Evolutionary conservation across 2,329 filamentous ascomycete genomes (phyloP), one percentile per base, ranked within the genome.

Genomic region (Botrytis squamosa): DNA sequence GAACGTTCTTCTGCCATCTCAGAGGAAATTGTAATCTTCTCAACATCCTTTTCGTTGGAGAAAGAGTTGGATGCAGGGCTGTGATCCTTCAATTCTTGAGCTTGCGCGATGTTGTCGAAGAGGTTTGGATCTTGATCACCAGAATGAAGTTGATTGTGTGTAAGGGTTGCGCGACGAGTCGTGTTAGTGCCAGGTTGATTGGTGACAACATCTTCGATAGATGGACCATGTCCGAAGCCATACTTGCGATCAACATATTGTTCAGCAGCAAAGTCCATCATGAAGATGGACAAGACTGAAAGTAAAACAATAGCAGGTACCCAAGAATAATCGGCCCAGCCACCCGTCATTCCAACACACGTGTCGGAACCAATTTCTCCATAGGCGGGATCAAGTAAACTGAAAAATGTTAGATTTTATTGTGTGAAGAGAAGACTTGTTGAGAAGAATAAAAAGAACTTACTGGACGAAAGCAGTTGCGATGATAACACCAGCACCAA

Each of bases 401-500:
- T 86, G 49, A 64, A 85, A 82, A 10, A 18, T 14, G 46, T 68
- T 55, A 70, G 67, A 52, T 66, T 29, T 49, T 14, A 44, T 12
- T 66, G 44, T 66, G 42, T 57, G 8, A 25, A 25, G 1, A 18
- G 25, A 22, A 10, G 25, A 14, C 4, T 18, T 16, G 33, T 3
- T 6, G 8, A 62, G 84, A 77, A 63, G n/a, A 38, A 78, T 85
- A 77, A 84, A 86, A 88, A 84, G 60, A 85, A 73, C 84, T 40
- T 84, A 80, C 78, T 94, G 92, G 75, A 94, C 92, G 80, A 94
- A 94, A 1, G 92, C 91, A 1, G 92, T 94, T 1, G 92, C 91
- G 73, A 94, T 86, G 77, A 94, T 94, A 73, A 94, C 91, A 42
- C 92, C 92, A 4, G 91, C 91, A 67, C 92, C 92, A 77, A 94